A percentile compares a stretch with the other conserved stretches of the same genome.
phyloP scores from a whole-genome alignment of 176 grass and related monocot genomes.

The Ensete ventricosum region DNA sequence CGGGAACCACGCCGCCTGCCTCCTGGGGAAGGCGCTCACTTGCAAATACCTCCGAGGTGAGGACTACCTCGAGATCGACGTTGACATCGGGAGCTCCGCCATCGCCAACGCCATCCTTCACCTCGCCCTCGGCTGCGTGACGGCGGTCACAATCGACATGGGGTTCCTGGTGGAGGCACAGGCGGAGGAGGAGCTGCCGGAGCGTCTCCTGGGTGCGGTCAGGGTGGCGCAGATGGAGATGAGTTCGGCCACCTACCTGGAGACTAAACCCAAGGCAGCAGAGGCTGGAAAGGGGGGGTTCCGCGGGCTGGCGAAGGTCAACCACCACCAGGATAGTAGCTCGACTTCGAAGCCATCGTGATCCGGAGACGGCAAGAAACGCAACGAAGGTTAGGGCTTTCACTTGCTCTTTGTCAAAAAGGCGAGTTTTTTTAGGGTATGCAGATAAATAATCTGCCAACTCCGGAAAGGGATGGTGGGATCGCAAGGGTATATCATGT shows the following conservation, averaged over 20 bases:
- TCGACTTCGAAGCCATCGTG: neutral
- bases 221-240: constrained; percentile 94
- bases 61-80: constrained; percentile 93
- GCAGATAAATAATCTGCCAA: neutral
- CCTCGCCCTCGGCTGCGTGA: constrained; percentile 68
- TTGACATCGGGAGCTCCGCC: constrained; percentile 89
- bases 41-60: constrained; percentile 74
- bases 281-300: constrained; percentile 37
- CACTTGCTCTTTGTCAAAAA: constrained; percentile 4
- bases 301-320: constrained; percentile 43
- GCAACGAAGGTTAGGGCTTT: constrained; percentile 31
- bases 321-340: constrained; percentile 35
- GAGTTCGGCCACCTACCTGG: constrained; percentile 51
- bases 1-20: constrained; percentile 82
- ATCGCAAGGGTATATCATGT: neutral
- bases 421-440: neutral
- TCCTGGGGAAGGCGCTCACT: constrained; percentile 88
- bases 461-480: neutral
- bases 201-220: constrained; percentile 69
- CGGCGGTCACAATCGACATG: constrained; percentile 85
- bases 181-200: constrained; percentile 78
- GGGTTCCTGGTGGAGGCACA: constrained; percentile 82
- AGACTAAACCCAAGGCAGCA: constrained; percentile 12
- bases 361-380: constrained; percentile 23
- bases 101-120: constrained; percentile 80